Evolutionary conservation across 371 early-diverging fungal genomes (phyloP).

Genomic region (Nematocida major): DNA sequence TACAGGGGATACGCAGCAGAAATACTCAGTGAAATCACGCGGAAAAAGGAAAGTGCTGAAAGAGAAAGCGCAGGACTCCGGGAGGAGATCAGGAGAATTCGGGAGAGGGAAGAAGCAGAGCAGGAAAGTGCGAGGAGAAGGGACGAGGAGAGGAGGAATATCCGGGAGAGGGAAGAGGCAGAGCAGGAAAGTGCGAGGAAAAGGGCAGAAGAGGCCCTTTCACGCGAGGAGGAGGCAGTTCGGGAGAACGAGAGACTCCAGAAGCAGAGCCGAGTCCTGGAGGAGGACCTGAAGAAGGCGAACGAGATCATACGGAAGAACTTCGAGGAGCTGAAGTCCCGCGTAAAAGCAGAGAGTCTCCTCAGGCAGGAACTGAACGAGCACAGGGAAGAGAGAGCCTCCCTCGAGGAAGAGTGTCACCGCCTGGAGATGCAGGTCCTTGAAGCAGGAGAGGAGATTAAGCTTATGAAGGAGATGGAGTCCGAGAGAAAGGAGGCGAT

Average conservation of each 20-base stretch:
- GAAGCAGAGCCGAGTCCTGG: conserved; percentile 10
- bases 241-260: conserved; percentile 46
- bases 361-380: conserved; percentile 41
- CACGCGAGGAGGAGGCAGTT: conserved; percentile 36
- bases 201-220: conserved; percentile 50
- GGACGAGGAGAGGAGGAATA: neutral
- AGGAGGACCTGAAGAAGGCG: conserved; percentile 56
- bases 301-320: conserved; percentile 63
- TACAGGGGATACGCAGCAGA: conserved; percentile 62
- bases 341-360: neutral
- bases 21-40: conserved; percentile 57
- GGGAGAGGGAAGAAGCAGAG: conserved; percentile 31
- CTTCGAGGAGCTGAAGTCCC: conserved; percentile 50
- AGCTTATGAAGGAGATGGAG: conserved; percentile 27
- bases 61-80: conserved; percentile 55
- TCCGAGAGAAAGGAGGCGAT: conserved; percentile 41
- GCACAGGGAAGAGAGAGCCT: conserved; percentile 46
- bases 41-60: conserved; percentile 57
- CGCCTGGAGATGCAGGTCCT: conserved; percentile 53
- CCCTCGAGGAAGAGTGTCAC: conserved; percentile 53
- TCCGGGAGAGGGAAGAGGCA: conserved; percentile 16
- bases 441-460: conserved; percentile 34
- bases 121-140: conserved; percentile 13
- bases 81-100: conserved; percentile 37
- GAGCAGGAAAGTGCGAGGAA: conserved; percentile 36